These are phyloP conservation scores for Globisporangium splendens DNA, from an alignment of 352 stramenopile genomes.

Conservation along the genomic window DNA sequence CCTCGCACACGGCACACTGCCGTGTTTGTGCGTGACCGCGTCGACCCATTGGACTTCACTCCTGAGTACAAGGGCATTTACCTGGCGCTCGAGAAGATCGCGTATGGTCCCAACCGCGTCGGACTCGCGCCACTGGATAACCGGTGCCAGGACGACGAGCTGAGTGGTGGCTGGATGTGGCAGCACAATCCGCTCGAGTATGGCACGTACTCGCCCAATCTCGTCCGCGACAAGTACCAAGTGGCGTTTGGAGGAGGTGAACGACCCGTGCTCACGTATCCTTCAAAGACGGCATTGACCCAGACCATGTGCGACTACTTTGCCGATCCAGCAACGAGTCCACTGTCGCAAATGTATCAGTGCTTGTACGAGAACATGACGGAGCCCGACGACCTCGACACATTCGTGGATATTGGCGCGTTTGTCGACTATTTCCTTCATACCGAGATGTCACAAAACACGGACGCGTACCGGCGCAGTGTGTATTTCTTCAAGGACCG, in stretches of 20 bases:
- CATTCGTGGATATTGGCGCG: slow-evolving; percentile 57
- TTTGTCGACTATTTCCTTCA: slow-evolving; percentile 76
- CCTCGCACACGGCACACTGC: slow-evolving; percentile 56
- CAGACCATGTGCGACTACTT: slow-evolving; percentile 69
- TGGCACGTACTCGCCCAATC: slow-evolving; percentile 38
- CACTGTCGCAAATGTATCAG: slow-evolving; percentile 53
- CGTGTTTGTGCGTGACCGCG: slow-evolving; percentile 55
- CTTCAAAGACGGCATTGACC: slow-evolving; percentile 31
- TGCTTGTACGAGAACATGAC: slow-evolving; percentile 69
- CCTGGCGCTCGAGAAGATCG: slow-evolving; percentile 67
- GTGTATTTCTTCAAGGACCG: slow-evolving; percentile 76
- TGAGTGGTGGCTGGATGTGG: slow-evolving; percentile 75
- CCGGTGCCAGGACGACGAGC: slow-evolving; percentile 33
- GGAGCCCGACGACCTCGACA: slow-evolving; percentile 35
- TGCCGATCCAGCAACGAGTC: slow-evolving; percentile 38
- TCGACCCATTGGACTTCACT: slow-evolving; percentile 20
- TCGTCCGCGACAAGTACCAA: slow-evolving; percentile 54
- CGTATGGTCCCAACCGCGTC: slow-evolving; percentile 66
- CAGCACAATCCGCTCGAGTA: slow-evolving; percentile 70
- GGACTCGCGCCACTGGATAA: slow-evolving; percentile 53
- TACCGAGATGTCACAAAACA: slow-evolving; percentile 58
- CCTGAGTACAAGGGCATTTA: slow-evolving; percentile 66
- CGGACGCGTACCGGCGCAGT: slow-evolving; percentile 57
- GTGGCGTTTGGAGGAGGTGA: slow-evolving; percentile 49
- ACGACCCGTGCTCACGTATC: slow-evolving; percentile 46